Base-by-base conservation (phyloP, 306 rosid genomes). In the Delonix regia region DNA sequence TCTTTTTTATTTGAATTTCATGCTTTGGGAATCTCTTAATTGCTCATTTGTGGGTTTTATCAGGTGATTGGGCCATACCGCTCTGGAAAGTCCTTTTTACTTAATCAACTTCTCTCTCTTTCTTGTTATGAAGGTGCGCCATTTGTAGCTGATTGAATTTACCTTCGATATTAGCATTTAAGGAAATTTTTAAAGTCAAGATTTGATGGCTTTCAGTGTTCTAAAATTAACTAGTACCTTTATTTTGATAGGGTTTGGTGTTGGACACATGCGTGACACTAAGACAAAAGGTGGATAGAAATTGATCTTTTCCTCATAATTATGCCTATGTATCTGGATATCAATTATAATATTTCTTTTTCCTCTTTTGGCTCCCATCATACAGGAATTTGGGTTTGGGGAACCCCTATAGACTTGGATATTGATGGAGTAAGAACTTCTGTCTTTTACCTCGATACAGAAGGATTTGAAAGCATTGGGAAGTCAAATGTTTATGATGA, bases 61-160 rank as follows among this genome's bases (percentile, higher is more conserved):
- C 85, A 94, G 99, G 99, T 92, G 77, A 94, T 94, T 86, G 97
- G 99, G 80, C 99, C 98, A 4, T 90, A 94, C 83, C 97, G 99
- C 69, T 94, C 97, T 45, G 99, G 99, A 81, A 95, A 95, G 78
- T 95, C 98, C 5, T 95, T 92, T 88, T 89, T 92, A 86, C 98
- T 95, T 69, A 95, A 95, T 80, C 99, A 95, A 76, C 96, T 95
- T 61, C 99, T 95, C 76, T 92, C 99, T 69, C 98, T 95, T 87
- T 91, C 98, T 85, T 95, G 98, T 79, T 72, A 89, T 85, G 97
- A 92, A 95, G 99, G 99, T 91, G 75, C 66, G 22, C 65, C 68
- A 77, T 60, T 70, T 66, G 25, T 19, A 74, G 49, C 78, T 69
- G 48, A 75, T 82, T 19, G 68, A 79, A 34, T 44, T 42, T 80